phyloP scores from a whole-genome alignment of 169 alveolate genomes.

The Plasmodium chabaudi region DNA sequence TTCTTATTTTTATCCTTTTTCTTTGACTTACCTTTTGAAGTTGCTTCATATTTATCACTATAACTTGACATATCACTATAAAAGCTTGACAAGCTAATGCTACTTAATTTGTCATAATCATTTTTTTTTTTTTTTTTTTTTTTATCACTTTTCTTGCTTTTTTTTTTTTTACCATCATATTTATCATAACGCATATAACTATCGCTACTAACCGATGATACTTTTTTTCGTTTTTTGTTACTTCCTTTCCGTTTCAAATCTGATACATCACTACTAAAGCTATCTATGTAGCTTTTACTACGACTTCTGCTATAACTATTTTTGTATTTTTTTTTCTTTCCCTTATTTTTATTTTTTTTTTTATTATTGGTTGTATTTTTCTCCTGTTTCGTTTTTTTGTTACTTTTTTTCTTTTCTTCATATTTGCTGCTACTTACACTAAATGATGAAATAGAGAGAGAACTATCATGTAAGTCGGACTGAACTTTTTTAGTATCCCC shows the following conservation, averaged over 20 bases:
- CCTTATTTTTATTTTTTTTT: not conserved
- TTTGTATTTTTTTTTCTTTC: conserved; percentile 11
- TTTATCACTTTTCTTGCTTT: not conserved
- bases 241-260: not conserved
- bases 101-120: not conserved
- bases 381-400: not conserved
- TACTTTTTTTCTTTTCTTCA: not conserved
- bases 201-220: no score
- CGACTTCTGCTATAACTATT: not conserved
- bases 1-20: not conserved
- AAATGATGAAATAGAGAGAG: conserved; percentile 4
- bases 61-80: not conserved
- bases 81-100: not conserved
- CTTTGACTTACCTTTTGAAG: not conserved
- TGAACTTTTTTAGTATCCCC: no score
- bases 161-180: not conserved
- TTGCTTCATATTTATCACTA: not conserved
- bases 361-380: not conserved
- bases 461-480: no score
- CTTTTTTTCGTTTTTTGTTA: conserved; percentile 4
- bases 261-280: no score
- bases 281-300: no score
- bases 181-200: not conserved
- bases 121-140: not conserved
- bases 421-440: not conserved